Base-by-base conservation (phyloP, 2,329 filamentous ascomycete genomes). In the Trichophaea hybrida region DNA sequence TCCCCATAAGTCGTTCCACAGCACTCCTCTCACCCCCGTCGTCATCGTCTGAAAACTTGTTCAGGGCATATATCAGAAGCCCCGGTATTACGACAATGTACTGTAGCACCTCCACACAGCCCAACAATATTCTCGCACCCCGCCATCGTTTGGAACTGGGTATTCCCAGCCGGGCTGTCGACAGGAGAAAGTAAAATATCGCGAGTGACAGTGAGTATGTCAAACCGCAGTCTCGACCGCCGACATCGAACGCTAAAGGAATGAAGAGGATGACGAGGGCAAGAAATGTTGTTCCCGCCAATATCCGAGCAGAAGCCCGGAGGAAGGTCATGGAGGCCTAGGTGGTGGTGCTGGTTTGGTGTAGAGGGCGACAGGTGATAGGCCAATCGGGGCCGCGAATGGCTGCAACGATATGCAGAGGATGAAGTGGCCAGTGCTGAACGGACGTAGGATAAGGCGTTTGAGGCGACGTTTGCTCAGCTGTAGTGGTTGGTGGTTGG, bases 211-310 rank as follows among this genome's bases (percentile, higher is more conserved):
- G 80, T 71, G 89, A 96, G 76, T 94, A 97, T 64, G 89, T 91
- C 70, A 98, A 79, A 61, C 93, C 93, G 70, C 89, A 94, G 69
- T 93, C 90, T 69, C 88, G 84, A 64, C 93, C 93, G 71, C 93
- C 93, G 70, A 97, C 91, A 80, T 98, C 93, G 76, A 97, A 97
- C 69, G 91, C 88, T 71, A 98, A 84, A 63, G 93, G 93, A 71
- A 98, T 93, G 64, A 89, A 95, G 71, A 97, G 86, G 71, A 97
- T 83, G 73, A 96, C 89, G 74, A 86, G 86, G 74, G 90, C 80
- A 69, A 97, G 83, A 75, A 96, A 97, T 74, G 88, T 74, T 71
- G 84, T 78, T 74, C 88, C 88, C 70, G 88, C 78, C 85, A 85
- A 89, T 87, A 95, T 94, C 74, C 76, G 75, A 72, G 73, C 75